Evolutionary conservation across 2,329 filamentous ascomycete genomes (phyloP).

Genomic region (Microsporum ferrugineum): DNA sequence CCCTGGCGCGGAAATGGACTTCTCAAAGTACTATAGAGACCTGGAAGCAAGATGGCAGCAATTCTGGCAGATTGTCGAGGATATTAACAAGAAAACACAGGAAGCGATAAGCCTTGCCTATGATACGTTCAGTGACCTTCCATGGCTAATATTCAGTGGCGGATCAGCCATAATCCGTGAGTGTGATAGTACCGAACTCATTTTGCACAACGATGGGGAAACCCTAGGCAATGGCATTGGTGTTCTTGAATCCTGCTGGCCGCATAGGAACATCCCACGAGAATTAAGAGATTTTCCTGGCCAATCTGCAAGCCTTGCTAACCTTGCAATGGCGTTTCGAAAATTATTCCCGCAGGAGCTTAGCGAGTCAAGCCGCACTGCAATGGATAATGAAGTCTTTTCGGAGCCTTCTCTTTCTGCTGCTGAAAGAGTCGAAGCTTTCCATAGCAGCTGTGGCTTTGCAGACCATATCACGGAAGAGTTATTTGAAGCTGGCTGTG

Average conservation of each 20-base stretch:
- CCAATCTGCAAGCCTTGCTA: slow-evolving; percentile 52
- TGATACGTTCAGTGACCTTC: slow-evolving; percentile 57
- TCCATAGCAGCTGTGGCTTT: slow-evolving; percentile 70
- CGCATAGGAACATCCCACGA: slow-evolving; percentile 31
- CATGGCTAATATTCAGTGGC: slow-evolving; percentile 79
- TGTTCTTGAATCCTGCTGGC: slow-evolving; percentile 33
- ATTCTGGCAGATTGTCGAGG: slow-evolving; percentile 74
- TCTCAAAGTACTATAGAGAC: slow-evolving; percentile 60
- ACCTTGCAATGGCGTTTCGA: slow-evolving; percentile 58
- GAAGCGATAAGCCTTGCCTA: slow-evolving; percentile 69
- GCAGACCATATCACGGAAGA: slow-evolving; percentile 72
- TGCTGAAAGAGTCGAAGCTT: slow-evolving; percentile 60
- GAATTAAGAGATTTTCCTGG: slow-evolving; percentile 44
- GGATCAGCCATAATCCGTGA: slow-evolving; percentile 65
- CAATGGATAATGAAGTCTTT: slow-evolving; percentile 61
- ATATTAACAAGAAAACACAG: slow-evolving; percentile 73
- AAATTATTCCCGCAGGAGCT: slow-evolving; percentile 60
- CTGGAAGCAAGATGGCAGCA: slow-evolving; percentile 78
- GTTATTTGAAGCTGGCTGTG: slow-evolving; percentile 58
- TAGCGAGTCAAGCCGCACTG: slow-evolving; percentile 53
- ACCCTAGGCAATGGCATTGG: slow-evolving; percentile 28
- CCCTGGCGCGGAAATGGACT: slow-evolving; percentile 55
- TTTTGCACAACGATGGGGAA: slow-evolving; percentile 54
- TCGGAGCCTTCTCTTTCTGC: slow-evolving; percentile 59
- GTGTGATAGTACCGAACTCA: slow-evolving; percentile 64